Evolutionary conservation across 306 rosid genomes (phyloP).

Genomic region (Gynostemma pentaphyllum): DNA sequence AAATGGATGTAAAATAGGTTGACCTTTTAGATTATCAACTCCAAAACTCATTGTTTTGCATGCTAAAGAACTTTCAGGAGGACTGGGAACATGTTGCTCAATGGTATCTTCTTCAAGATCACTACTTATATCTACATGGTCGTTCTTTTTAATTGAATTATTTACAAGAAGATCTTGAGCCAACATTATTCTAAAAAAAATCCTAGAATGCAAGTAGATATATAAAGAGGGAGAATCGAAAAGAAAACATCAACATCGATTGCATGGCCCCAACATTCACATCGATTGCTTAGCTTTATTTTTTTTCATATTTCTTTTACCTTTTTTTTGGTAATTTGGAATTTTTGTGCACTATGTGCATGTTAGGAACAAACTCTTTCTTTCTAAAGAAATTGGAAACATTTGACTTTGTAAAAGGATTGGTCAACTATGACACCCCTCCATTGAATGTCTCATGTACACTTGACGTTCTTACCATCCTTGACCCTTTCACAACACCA

Average conservation of each 20-base stretch:
- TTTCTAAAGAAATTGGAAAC: no score
- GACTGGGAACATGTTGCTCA: background rate
- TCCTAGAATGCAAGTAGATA: slow-evolving; percentile 25
- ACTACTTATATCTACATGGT: slow-evolving; percentile 9
- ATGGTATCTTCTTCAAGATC: slow-evolving; percentile 17
- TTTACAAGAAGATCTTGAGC: slow-evolving; percentile 16
- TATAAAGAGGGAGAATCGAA: slow-evolving; percentile 55
- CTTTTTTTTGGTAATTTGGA: no score
- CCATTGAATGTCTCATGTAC: no score
- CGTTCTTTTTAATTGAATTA: slow-evolving; percentile 11
- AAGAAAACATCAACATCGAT: slow-evolving; percentile 38
- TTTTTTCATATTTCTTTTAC: no score
- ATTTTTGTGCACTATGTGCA: no score
- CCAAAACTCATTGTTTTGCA: slow-evolving; percentile 5
- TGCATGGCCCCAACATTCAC: slow-evolving; percentile 25
- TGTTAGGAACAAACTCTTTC: no score
- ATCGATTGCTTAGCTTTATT: slow-evolving; percentile 31
- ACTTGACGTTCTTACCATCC: no score
- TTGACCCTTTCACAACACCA: no score
- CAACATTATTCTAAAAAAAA: slow-evolving; percentile 20
- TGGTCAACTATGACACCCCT: no score
- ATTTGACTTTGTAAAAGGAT: no score
- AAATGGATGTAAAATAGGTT: slow-evolving; percentile 9
- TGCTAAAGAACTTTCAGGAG: slow-evolving; percentile 4
- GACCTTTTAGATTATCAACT: slow-evolving; percentile 6